Conservation (phyloP, 805 yeast genomes). For the Lipomyces sp. region DNA sequence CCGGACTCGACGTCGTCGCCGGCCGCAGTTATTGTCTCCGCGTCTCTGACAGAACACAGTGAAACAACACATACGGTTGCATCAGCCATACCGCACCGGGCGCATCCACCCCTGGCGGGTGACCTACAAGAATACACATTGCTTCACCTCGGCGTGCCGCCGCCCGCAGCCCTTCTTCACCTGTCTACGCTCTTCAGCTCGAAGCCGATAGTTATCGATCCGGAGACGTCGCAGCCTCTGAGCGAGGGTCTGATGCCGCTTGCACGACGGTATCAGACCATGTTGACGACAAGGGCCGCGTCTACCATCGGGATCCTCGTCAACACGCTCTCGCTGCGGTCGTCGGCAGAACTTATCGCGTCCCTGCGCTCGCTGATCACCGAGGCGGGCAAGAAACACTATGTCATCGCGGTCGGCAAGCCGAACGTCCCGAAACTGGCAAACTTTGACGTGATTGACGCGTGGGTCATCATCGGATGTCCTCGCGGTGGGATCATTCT, state of each 20-base stretch:
- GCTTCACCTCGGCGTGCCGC: constrained; percentile 70
- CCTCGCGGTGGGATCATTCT: constrained; percentile 88
- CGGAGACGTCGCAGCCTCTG: neutral
- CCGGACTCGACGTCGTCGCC: constrained; percentile 4
- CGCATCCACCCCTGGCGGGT: constrained; percentile 23
- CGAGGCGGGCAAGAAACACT: constrained; percentile 83
- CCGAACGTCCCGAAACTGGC: constrained; percentile 97
- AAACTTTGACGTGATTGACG: constrained; percentile 88
- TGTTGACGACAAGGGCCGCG: constrained; percentile 87
- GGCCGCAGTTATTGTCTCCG: constrained; percentile 9
- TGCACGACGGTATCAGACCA: constrained; percentile 76
- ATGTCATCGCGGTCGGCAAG: constrained; percentile 93
- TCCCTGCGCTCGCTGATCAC: constrained; percentile 58
- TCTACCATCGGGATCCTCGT: constrained; percentile 89
- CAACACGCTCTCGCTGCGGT: constrained; percentile 78
- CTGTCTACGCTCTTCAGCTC: constrained; percentile 63
- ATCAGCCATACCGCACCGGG: constrained; percentile 29
- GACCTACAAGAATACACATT: constrained; percentile 50
- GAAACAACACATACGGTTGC: constrained; percentile 4
- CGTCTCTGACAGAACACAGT: neutral
- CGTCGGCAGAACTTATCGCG: constrained; percentile 66
- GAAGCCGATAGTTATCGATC: constrained; percentile 18
- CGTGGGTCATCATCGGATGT: constrained; percentile 94
- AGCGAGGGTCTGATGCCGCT: constrained; percentile 43
- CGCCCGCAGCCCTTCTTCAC: constrained; percentile 72